Evolutionary conservation across 73 alveolate species (phyloP).

Genomic region (Symbiodinium pilosum): DNA sequence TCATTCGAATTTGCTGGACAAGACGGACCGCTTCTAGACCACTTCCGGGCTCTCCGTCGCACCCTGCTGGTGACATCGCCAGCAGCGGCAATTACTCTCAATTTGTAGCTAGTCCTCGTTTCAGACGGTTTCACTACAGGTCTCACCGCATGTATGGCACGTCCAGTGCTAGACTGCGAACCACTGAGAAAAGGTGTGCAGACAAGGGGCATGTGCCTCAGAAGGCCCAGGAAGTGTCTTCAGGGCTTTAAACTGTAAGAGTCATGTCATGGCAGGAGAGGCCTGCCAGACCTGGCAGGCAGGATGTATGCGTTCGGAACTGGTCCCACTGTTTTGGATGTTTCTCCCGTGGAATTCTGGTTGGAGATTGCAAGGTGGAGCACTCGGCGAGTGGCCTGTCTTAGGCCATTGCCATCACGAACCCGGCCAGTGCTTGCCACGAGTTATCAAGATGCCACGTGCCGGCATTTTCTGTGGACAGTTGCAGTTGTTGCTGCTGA

Average conservation of each 20-base stretch:
- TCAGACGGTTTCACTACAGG: background rate
- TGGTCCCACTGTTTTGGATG: too few species aligned
- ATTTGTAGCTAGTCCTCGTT: too few species aligned
- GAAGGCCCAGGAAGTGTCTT: too few species aligned
- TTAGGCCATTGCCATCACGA: background rate
- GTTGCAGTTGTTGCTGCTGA: background rate
- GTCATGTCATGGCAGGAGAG: too few species aligned
- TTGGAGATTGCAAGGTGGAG: too few species aligned
- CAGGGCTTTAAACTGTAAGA: too few species aligned
- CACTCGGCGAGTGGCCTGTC: too few species aligned
- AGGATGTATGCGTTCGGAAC: too few species aligned
- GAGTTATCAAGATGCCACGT: background rate
- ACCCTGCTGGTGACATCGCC: too few species aligned
- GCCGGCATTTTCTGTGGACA: background rate
- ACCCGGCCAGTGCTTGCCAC: background rate
- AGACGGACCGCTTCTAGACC: conserved; percentile 39
- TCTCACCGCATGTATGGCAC: conserved; percentile 30
- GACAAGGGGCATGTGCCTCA: too few species aligned
- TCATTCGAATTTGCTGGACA: conserved; percentile 41
- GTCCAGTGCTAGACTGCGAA: background rate
- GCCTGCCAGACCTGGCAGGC: too few species aligned
- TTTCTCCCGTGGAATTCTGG: too few species aligned
- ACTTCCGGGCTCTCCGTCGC: background rate
- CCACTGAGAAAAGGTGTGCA: background rate
- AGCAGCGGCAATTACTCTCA: background rate